These are phyloP conservation scores for Tricholoma matsutake DNA, from an alignment of 768 basidiomycete species.

Conservation along the genomic window DNA sequence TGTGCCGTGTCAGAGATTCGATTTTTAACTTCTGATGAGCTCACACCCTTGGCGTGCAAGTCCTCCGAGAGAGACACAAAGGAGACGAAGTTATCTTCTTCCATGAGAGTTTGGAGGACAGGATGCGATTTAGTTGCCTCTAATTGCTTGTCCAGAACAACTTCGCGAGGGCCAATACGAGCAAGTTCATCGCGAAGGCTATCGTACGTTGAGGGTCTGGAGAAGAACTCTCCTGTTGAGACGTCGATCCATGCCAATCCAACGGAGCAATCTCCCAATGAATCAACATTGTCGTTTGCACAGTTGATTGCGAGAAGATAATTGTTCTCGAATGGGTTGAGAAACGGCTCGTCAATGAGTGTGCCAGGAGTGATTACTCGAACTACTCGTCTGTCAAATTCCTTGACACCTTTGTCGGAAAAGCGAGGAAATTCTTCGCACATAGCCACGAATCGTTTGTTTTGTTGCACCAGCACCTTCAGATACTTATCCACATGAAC, in stretches of 20 bases:
- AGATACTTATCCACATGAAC: conserved; percentile 83
- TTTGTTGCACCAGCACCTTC: conserved; percentile 79
- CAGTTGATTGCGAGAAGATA: conserved; percentile 72
- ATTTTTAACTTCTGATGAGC: not conserved
- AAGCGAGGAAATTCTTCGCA: conserved; percentile 84
- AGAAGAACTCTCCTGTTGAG: conserved; percentile 92
- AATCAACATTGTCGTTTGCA: conserved; percentile 8
- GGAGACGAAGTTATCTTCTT: conserved; percentile 56
- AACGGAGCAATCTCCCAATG: conserved; percentile 20
- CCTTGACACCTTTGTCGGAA: conserved; percentile 44
- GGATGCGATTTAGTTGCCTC: conserved; percentile 39
- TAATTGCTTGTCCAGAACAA: conserved; percentile 58
- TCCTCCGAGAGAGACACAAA: conserved; percentile 30
- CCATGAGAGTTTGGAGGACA: conserved; percentile 44
- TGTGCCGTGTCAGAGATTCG: not conserved
- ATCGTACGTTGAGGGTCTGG: conserved; percentile 53
- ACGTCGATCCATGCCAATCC: conserved; percentile 95
- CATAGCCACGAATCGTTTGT: conserved; percentile 84
- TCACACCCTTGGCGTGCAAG: not conserved
- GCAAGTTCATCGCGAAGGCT: conserved; percentile 77
- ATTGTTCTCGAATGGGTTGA: conserved; percentile 85
- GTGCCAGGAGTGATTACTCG: conserved; percentile 93
- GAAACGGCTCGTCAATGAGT: conserved; percentile 86
- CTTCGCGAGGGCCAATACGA: conserved; percentile 77
- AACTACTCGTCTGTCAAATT: conserved; percentile 77